A percentile compares a stretch with the other conserved stretches of the same genome.
Evolutionary conservation across 768 basidiomycete genomes (phyloP).

Genomic region (Termitomyces sp.): DNA sequence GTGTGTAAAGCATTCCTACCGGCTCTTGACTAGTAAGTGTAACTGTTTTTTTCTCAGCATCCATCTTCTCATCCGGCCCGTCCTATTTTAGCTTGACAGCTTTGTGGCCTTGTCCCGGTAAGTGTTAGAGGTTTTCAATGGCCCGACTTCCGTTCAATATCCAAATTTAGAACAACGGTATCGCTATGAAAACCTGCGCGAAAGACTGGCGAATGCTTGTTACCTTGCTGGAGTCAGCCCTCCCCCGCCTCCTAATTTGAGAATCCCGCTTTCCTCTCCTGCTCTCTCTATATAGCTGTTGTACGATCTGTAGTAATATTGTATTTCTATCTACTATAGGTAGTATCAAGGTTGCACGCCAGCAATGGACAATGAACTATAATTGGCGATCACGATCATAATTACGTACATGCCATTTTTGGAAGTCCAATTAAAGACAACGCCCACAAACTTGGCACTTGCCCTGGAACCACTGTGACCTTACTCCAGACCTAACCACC

Average conservation of each 20-base stretch:
- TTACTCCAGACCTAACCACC: slow-evolving; percentile 5
- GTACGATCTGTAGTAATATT: slow-evolving; percentile 5
- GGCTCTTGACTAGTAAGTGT: slow-evolving; percentile 53
- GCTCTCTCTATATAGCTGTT: slow-evolving; percentile 17
- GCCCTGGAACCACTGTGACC: slow-evolving; percentile 20
- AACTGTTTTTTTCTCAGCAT: slow-evolving; percentile 13
- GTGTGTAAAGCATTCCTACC: slow-evolving; percentile 60
- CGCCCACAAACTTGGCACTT: slow-evolving; percentile 18
- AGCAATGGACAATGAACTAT: slow-evolving; percentile 12
- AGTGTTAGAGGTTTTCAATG: slow-evolving; percentile 16
- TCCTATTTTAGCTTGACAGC: slow-evolving; percentile 40
- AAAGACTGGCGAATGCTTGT: slow-evolving; percentile 47
- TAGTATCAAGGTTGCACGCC: neutral
- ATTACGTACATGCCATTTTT: slow-evolving; percentile 16
- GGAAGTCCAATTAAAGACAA: slow-evolving; percentile 25
- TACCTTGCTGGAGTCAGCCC: slow-evolving; percentile 43
- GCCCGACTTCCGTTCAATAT: neutral
- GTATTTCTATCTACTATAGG: slow-evolving; percentile 11
- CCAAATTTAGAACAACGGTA: slow-evolving; percentile 46
- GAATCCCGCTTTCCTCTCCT: slow-evolving; percentile 28
- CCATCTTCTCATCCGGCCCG: slow-evolving; percentile 14
- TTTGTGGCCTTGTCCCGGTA: slow-evolving; percentile 67
- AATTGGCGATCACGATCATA: slow-evolving; percentile 17
- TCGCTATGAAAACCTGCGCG: slow-evolving; percentile 45
- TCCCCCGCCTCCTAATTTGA: slow-evolving; percentile 41